Conservation (phyloP, 2,329 filamentous ascomycete genomes). For the Emmonsiellopsis sp. region DNA sequence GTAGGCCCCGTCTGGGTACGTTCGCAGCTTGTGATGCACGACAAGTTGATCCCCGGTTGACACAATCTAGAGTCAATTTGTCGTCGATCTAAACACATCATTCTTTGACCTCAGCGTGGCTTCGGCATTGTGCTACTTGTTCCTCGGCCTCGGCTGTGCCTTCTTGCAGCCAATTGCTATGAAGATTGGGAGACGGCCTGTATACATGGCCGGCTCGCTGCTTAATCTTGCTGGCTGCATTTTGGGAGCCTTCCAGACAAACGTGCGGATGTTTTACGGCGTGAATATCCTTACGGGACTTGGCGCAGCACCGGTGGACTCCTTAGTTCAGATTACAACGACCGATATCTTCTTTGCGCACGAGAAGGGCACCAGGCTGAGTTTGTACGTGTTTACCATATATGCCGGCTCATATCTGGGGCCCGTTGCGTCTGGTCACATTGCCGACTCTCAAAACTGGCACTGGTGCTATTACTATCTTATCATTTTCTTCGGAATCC, state of each 20-base stretch:
- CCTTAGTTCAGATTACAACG: conserved; percentile 39
- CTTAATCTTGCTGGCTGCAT: conserved; percentile 9
- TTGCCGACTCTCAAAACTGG: conserved; percentile 39
- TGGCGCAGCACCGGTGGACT: conserved; percentile 41
- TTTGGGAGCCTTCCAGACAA: conserved; percentile 8
- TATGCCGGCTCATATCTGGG: conserved; percentile 39
- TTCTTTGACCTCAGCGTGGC: conserved; percentile 7
- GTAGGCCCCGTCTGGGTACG: conserved; percentile 11
- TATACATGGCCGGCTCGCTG: conserved; percentile 9
- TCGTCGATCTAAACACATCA: conserved; percentile 9
- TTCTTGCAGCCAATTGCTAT: conserved; percentile 11
- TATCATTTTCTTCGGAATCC: conserved; percentile 31
- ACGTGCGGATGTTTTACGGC: conserved; percentile 5
- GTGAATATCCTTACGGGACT: conserved; percentile 16
- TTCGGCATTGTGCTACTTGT: conserved; percentile 9
- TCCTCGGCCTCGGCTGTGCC: conserved; percentile 10
- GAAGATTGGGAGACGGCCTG: conserved; percentile 12
- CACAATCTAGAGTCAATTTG: conserved; percentile 7
- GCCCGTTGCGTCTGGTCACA: conserved; percentile 17
- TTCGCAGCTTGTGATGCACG: neutral
- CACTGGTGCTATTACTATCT: conserved; percentile 44
- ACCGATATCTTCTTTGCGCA: conserved; percentile 40
- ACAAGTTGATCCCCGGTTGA: neutral
- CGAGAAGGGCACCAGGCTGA: conserved; percentile 35
- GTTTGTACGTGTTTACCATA: conserved; percentile 37